Evolutionary conservation across 2,329 filamentous ascomycete species (phyloP).

Genomic region (Cercospora citrullina): DNA sequence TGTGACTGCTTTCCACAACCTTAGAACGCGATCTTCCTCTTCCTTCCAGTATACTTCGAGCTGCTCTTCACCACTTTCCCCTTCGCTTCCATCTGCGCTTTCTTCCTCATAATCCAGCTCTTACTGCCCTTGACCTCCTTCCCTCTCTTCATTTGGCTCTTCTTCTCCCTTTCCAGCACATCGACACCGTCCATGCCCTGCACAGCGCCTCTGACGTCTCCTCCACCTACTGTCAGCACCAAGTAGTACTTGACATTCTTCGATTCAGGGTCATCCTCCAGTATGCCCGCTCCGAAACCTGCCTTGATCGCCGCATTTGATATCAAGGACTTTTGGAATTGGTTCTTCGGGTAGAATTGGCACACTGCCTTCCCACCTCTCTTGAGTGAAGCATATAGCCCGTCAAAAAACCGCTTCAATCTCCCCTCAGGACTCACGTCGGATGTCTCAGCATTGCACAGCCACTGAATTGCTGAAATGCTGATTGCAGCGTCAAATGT

Average conservation of each 20-base stretch:
- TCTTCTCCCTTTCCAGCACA: slow-evolving; percentile 68
- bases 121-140: slow-evolving; percentile 73
- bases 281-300: slow-evolving; percentile 88
- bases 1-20: background rate
- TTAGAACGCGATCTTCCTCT: slow-evolving; percentile 76
- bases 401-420: slow-evolving; percentile 85
- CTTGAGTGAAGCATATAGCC: slow-evolving; percentile 79
- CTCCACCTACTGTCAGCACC: slow-evolving; percentile 82
- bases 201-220: slow-evolving; percentile 83
- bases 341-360: slow-evolving; percentile 98
- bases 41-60: slow-evolving; percentile 92
- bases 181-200: slow-evolving; percentile 82
- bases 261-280: slow-evolving; percentile 94
- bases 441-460: slow-evolving; percentile 90
- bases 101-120: slow-evolving; percentile 80
- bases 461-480: slow-evolving; percentile 96
- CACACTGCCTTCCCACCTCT: slow-evolving; percentile 88
- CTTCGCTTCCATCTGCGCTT: slow-evolving; percentile 90
- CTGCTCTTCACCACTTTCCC: slow-evolving; percentile 90
- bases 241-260: slow-evolving; percentile 98
- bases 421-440: slow-evolving; percentile 79
- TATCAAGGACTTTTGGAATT: slow-evolving; percentile 88
- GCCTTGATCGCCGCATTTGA: slow-evolving; percentile 85
- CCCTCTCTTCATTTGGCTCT: slow-evolving; percentile 48
- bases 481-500: slow-evolving; percentile 93